These are phyloP conservation scores for Aspergillus vadensis DNA, from an alignment of 2,329 filamentous ascomycete genomes.

Conservation along the genomic window DNA sequence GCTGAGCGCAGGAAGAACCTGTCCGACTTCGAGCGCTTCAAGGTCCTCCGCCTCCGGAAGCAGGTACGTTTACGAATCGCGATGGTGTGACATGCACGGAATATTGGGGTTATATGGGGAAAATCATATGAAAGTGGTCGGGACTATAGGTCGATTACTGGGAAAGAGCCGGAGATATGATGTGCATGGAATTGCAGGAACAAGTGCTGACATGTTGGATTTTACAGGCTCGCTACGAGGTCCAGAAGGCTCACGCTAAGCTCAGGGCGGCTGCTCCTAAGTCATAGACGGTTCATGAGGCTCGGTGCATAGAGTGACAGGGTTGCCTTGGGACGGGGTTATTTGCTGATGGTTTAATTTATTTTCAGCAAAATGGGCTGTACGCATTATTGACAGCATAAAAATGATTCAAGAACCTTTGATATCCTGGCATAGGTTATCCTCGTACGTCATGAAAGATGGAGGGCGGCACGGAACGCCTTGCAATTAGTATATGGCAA, in stretches of 20 bases:
- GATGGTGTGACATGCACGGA: conserved; percentile 1
- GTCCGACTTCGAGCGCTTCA: conserved; percentile 99
- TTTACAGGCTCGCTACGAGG: conserved; percentile 79
- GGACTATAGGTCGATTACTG: background rate
- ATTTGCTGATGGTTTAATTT: conserved; percentile 38
- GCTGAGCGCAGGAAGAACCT: conserved; percentile 83
- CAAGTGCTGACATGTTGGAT: conserved; percentile 21
- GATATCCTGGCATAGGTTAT: conserved; percentile 37
- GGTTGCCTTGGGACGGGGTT: conserved; percentile 43
- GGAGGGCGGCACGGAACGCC: conserved; percentile 6
- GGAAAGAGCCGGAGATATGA: background rate
- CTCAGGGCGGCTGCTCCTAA: conserved; percentile 80
- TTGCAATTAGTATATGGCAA: conserved; percentile 19
- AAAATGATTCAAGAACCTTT: conserved; percentile 47
- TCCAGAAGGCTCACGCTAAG: conserved; percentile 95
- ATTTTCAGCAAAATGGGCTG: conserved; percentile 42
- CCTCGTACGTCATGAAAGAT: conserved; percentile 23
- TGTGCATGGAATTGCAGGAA: background rate
- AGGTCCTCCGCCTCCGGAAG: conserved; percentile 99
- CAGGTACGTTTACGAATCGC: conserved; percentile 66
- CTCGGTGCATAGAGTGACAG: conserved; percentile 48
- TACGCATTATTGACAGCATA: conserved; percentile 46
- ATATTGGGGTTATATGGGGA: background rate
- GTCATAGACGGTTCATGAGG: conserved; percentile 45
- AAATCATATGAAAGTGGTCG: background rate